Conservation (phyloP, 2,329 filamentous ascomycete species). For the Fusarium temperatum region DNA sequence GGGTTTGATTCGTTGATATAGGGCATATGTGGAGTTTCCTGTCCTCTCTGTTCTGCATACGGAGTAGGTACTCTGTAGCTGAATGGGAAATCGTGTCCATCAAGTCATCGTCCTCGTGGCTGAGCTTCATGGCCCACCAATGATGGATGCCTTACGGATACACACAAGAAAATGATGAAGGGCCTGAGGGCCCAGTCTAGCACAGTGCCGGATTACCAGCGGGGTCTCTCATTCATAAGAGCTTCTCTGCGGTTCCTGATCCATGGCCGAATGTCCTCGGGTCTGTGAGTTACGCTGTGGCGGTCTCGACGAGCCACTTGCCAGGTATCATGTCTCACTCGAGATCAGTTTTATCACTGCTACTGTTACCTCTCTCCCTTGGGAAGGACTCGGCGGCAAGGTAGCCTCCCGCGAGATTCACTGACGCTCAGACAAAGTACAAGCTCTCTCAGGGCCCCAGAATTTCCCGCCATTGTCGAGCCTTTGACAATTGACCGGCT, state of each 20-base stretch:
- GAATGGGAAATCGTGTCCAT: neutral
- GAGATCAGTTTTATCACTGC: constrained; percentile 27
- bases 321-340: constrained; percentile 40
- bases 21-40: constrained; percentile 3
- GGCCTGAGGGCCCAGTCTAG: constrained; percentile 14
- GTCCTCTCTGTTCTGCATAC: neutral
- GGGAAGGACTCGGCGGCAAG: constrained; percentile 30
- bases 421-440: constrained; percentile 15
- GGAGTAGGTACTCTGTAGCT: neutral
- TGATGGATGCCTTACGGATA: constrained; percentile 27
- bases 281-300: constrained; percentile 39
- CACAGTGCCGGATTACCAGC: constrained; percentile 42
- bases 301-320: constrained; percentile 41
- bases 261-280: constrained; percentile 31
- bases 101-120: constrained; percentile 28
- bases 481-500: constrained; percentile 12
- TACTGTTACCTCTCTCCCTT: constrained; percentile 34
- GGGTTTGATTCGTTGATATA: constrained; percentile 16
- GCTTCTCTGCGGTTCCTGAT: constrained; percentile 23
- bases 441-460: constrained; percentile 14
- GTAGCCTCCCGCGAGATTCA: constrained; percentile 18
- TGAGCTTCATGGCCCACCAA: constrained; percentile 26
- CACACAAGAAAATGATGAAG: constrained; percentile 29
- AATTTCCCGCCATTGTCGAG: constrained; percentile 28
- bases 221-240: constrained; percentile 19